Evolutionary conservation across 2,329 filamentous ascomycete genomes (phyloP).

Genomic region (Neonectria ditissima): DNA sequence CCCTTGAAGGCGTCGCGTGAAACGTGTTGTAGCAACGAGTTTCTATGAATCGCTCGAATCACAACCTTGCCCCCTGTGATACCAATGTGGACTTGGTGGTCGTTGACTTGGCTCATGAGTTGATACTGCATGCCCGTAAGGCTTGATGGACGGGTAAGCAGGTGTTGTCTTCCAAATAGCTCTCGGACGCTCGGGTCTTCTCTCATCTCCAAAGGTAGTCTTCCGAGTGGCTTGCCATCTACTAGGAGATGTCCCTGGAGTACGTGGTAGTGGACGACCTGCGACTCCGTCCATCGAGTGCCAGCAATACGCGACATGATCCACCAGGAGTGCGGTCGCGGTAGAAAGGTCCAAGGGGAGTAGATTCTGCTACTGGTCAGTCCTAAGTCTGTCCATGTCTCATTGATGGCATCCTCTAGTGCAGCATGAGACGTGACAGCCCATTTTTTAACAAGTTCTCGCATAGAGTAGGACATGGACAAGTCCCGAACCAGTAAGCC

Average conservation of each 20-base stretch:
- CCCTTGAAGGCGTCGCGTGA: constrained; percentile 47
- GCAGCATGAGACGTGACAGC: no score
- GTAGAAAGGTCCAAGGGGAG: constrained; percentile 18
- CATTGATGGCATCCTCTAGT: constrained; percentile 23
- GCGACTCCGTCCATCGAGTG: constrained; percentile 13
- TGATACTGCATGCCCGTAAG: constrained; percentile 62
- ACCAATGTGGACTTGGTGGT: constrained; percentile 64
- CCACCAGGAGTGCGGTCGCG: constrained; percentile 15
- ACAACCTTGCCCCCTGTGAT: constrained; percentile 54
- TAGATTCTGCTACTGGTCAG: neutral
- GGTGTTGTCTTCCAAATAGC: constrained; percentile 65
- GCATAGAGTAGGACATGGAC: constrained; percentile 27
- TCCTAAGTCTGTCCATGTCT: constrained; percentile 27
- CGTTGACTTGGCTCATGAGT: constrained; percentile 38
- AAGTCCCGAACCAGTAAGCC: constrained; percentile 38
- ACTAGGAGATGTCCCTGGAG: constrained; percentile 51
- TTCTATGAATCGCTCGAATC: constrained; percentile 53
- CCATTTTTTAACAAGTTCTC: neutral
- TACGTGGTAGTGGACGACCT: constrained; percentile 50
- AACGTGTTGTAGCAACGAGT: constrained; percentile 49
- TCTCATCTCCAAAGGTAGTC: constrained; percentile 64
- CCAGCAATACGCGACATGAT: neutral
- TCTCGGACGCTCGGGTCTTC: constrained; percentile 56
- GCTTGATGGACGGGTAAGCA: constrained; percentile 64
- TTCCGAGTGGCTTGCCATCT: constrained; percentile 51